Conservation (phyloP, 2,329 filamentous ascomycete species). For the Neonectria neomacrospora region DNA sequence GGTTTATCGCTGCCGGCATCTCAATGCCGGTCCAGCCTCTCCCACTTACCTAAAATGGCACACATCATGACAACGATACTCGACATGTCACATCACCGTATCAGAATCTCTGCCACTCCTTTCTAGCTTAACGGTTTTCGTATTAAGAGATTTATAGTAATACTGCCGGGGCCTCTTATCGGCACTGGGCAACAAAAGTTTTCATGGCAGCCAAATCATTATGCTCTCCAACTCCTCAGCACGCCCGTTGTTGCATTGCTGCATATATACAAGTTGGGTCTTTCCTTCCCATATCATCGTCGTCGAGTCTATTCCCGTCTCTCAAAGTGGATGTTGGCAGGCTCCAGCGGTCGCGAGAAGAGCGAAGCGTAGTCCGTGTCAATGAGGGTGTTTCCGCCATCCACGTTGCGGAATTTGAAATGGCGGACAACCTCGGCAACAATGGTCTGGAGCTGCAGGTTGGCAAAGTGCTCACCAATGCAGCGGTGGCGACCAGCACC, state of each 20-base stretch:
- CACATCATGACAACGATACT: neutral
- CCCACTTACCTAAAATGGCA: neutral
- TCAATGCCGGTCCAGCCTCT: neutral
- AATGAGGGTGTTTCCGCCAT: constrained; percentile 75
- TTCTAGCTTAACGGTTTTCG: constrained; percentile 34
- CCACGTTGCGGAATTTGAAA: constrained; percentile 82
- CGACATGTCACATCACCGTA: constrained; percentile 4
- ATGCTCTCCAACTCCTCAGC: constrained; percentile 42
- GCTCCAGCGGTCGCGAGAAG: constrained; percentile 78
- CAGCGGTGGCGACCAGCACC: constrained; percentile 93
- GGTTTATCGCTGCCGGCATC: constrained; percentile 6
- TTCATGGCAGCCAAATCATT: constrained; percentile 42
- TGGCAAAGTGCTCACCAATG: constrained; percentile 97
- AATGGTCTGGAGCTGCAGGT: constrained; percentile 90
- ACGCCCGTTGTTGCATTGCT: constrained; percentile 39
- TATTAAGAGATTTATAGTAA: constrained; percentile 43
- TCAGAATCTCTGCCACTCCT: neutral
- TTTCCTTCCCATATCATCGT: constrained; percentile 20
- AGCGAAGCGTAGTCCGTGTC: constrained; percentile 76
- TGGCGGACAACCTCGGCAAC: constrained; percentile 78
- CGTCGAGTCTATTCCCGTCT: constrained; percentile 60
- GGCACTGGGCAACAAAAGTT: constrained; percentile 36
- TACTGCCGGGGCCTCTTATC: constrained; percentile 36
- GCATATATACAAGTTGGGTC: constrained; percentile 43
- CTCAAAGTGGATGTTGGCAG: constrained; percentile 81